These are phyloP conservation scores for Daldinia sp. DNA, from an alignment of 2,329 filamentous ascomycete genomes.

Conservation along the genomic window DNA sequence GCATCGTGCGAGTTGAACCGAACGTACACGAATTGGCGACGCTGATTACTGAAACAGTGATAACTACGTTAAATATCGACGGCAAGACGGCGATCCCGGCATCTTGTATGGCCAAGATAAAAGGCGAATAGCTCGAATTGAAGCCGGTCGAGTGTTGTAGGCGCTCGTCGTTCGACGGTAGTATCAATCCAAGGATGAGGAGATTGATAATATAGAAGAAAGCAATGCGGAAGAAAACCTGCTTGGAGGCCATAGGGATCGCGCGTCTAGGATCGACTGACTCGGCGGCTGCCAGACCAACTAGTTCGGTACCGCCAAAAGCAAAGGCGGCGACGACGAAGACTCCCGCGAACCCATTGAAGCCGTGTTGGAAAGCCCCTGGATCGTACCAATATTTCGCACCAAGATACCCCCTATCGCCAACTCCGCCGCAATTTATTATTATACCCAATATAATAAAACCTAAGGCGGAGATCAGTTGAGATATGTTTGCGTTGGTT, in stretches of 20 bases:
- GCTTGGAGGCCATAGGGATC: slow-evolving; percentile 60
- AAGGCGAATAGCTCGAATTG: slow-evolving; percentile 58
- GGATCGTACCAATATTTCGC: slow-evolving; percentile 67
- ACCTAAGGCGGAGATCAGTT: slow-evolving; percentile 46
- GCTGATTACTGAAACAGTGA: slow-evolving; percentile 59
- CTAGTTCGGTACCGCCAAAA: slow-evolving; percentile 61
- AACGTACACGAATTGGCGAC: slow-evolving; percentile 62
- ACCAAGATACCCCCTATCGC: slow-evolving; percentile 66
- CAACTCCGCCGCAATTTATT: slow-evolving; percentile 65
- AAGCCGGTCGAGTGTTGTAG: slow-evolving; percentile 51
- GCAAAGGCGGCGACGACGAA: slow-evolving; percentile 62
- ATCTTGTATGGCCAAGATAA: slow-evolving; percentile 60
- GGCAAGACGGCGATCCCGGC: slow-evolving; percentile 60
- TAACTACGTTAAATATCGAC: slow-evolving; percentile 63
- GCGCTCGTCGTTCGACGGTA: slow-evolving; percentile 53
- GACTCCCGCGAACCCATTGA: slow-evolving; percentile 60
- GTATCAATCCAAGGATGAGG: slow-evolving; percentile 60
- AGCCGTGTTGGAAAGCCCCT: slow-evolving; percentile 61
- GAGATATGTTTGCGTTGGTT: not conserved
- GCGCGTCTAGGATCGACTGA: slow-evolving; percentile 57
- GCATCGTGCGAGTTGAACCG: slow-evolving; percentile 60
- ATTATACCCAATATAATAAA: slow-evolving; percentile 72
- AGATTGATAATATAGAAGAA: slow-evolving; percentile 62
- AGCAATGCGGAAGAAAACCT: slow-evolving; percentile 63
- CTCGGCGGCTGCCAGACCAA: slow-evolving; percentile 62